Base-by-base conservation (phyloP, 441 rosid genomes). In the Eugenia klotzschiana region DNA sequence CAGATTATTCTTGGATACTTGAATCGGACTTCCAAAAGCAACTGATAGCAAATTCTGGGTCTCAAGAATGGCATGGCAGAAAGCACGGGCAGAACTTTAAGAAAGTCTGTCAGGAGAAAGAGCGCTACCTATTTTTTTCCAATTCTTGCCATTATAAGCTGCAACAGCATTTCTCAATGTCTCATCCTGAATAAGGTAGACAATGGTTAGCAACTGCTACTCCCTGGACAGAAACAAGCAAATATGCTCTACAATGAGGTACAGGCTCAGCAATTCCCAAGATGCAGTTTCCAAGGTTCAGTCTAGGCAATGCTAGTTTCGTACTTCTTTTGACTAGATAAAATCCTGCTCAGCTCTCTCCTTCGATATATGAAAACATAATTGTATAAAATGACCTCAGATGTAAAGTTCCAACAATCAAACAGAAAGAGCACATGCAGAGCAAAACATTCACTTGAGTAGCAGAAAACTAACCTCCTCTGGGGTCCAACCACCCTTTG, bases 401-500 rank as follows among this genome's bases (percentile, higher is more conserved):
- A 33, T 33, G 77, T 64, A 33, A 37, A 64, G 77, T 33, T 33
- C 25, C 15, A 64, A 64, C 22, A 9, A 20, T 33, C 46, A 64
- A 33, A 64, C 46, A 33, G 46, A 33, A 18, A 54, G 40, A n/a
- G 81, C 52, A 46, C 58, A 83, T 25, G 5, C 16, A 51, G 43
- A 43, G 33, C 69, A 51, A 57, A 46, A 26, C 40, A 80, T 26
- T 23, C 10, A 49, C 41, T 40, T 60, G 50, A n/a, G 49, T 54
- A 69, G 14, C 80, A 82, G 58, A 49, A 86, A 87, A 50, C 60
- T 82, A 60, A 95, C 99, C 98, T 97, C 99, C 87, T 94, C 95
- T 0, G 93, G 95, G 82, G 99, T 97, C 99, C 99, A 97, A 55
- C 99, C 99, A 13, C 99, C 99, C 89, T 96, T 97, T 7, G 99